phyloP scores from a whole-genome alignment of 1,139 yeast species.

The Debaryomyces coudertii region DNA sequence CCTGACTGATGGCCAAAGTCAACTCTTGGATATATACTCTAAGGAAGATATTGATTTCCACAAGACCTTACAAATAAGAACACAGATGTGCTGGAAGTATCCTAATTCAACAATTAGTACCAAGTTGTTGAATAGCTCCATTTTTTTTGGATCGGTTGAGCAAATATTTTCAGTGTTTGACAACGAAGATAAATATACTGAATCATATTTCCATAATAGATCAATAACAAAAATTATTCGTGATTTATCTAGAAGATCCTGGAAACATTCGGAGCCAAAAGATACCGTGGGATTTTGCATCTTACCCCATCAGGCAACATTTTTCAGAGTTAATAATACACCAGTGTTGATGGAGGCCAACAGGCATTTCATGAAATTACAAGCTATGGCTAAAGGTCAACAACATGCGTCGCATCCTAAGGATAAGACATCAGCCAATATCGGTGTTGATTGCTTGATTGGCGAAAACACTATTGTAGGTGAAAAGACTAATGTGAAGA shows the following conservation, averaged over 20 bases:
- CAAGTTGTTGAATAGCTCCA: conserved; percentile 71
- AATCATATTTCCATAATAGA: conserved; percentile 43
- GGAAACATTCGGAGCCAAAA: conserved; percentile 71
- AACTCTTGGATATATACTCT: conserved; percentile 71
- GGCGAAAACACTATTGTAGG: conserved; percentile 64
- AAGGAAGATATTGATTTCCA: conserved; percentile 65
- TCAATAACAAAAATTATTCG: conserved; percentile 74
- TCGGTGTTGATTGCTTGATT: conserved; percentile 84
- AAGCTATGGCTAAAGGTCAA: conserved; percentile 44
- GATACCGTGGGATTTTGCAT: conserved; percentile 68
- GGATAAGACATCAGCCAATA: conserved; percentile 70
- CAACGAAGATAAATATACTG: conserved; percentile 36
- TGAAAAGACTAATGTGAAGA: conserved; percentile 82
- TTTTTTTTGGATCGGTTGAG: conserved; percentile 68
- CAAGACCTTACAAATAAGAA: conserved; percentile 74
- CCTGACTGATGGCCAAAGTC: conserved; percentile 53
- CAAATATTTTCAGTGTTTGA: conserved; percentile 48
- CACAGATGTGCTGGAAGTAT: conserved; percentile 87
- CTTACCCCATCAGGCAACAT: conserved; percentile 65
- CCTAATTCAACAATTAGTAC: conserved; percentile 80
- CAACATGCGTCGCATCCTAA: conserved; percentile 41
- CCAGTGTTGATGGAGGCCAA: conserved; percentile 92
- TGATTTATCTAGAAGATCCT: conserved; percentile 86
- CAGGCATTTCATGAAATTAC: conserved; percentile 66
- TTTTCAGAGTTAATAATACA: conserved; percentile 75